These are phyloP conservation scores for Knoxdaviesia capensis DNA, from an alignment of 2,329 filamentous ascomycete genomes.

Conservation along the genomic window DNA sequence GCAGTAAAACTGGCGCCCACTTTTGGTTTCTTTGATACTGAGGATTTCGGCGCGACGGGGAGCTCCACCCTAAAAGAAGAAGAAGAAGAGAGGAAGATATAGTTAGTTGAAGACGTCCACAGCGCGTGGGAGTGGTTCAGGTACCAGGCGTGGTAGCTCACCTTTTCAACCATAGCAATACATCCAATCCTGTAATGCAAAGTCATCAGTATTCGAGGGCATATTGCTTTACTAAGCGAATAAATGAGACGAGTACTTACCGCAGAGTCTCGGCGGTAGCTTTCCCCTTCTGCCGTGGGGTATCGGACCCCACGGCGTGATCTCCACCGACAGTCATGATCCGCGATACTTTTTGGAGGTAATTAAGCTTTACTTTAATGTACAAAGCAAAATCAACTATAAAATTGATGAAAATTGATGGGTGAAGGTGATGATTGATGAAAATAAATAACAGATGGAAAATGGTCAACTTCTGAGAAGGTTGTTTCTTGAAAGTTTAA, in stretches of 20 bases:
- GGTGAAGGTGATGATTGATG: too few relatives aligned
- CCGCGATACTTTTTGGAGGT: neutral
- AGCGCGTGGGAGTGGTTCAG: constrained; percentile 6
- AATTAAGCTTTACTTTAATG: too few relatives aligned
- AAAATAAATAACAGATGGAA: too few relatives aligned
- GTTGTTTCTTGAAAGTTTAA: too few relatives aligned
- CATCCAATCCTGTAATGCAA: constrained; percentile 24
- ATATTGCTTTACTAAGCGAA: neutral
- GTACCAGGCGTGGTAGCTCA: neutral
- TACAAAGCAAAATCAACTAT: too few relatives aligned
- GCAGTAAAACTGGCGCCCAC: constrained; percentile 77
- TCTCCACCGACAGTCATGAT: constrained; percentile 18
- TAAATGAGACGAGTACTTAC: constrained; percentile 23
- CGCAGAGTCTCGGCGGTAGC: constrained; percentile 70
- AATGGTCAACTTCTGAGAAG: too few relatives aligned
- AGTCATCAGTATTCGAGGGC: neutral
- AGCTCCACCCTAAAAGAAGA: constrained; percentile 40
- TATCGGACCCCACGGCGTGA: constrained; percentile 33
- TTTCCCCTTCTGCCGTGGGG: constrained; percentile 49
- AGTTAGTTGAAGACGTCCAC: neutral
- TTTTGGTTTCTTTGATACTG: constrained; percentile 81
- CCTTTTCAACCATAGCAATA: constrained; percentile 38
- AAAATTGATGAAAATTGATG: too few relatives aligned
- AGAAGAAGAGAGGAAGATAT: neutral
- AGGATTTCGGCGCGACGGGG: constrained; percentile 86